Evolutionary conservation across 73 alveolate genomes (phyloP).

Genomic region (Tetrahymena malaccensis): DNA sequence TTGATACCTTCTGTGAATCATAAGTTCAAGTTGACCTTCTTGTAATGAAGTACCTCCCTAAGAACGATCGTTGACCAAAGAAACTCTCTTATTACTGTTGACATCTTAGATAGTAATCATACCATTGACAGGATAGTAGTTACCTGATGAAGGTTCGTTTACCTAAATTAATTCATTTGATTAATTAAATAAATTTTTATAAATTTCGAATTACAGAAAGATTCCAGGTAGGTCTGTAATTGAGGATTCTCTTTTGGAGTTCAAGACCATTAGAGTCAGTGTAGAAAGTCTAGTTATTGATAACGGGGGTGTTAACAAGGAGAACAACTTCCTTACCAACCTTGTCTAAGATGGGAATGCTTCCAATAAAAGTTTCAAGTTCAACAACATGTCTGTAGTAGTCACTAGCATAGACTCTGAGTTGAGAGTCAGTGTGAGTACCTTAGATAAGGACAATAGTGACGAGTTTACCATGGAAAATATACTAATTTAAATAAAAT

Average conservation of each 20-base stretch:
- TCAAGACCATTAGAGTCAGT: constrained; percentile 78
- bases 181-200: neutral
- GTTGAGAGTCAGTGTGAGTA: neutral
- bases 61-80: constrained; percentile 72
- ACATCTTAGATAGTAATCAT: constrained; percentile 59
- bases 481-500: neutral
- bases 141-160: constrained; percentile 67
- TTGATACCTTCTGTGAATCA: constrained; percentile 47
- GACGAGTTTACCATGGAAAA: neutral
- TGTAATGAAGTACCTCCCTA: constrained; percentile 48
- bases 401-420: neutral
- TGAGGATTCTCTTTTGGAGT: constrained; percentile 59
- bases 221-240: constrained; percentile 72
- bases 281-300: constrained; percentile 49
- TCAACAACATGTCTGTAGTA: constrained; percentile 21
- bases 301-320: constrained; percentile 15
- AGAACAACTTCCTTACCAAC: constrained; percentile 53
- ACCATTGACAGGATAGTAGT: constrained; percentile 90
- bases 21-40: constrained; percentile 8
- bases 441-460: neutral
- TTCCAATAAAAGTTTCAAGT: constrained; percentile 40
- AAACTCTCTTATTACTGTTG: constrained; percentile 25
- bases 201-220: neutral
- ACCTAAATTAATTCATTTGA: neutral
- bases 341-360: constrained; percentile 19